Evolutionary conservation across 1,284 basidiomycete genomes (phyloP).

Genomic region (Spongiforma sp.): DNA sequence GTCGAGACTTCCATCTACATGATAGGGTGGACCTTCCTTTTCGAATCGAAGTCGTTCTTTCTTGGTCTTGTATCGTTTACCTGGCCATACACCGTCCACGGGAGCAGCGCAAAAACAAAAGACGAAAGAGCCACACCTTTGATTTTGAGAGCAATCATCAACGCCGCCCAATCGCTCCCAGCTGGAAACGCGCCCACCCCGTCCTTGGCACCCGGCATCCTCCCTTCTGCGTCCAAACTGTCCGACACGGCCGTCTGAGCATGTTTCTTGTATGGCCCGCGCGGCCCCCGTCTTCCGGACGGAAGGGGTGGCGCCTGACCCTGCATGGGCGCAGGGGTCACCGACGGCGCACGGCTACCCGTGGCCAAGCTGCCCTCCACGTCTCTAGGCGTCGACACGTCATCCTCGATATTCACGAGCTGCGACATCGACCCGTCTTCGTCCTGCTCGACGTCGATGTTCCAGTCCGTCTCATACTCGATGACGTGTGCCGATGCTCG

Average conservation of each 20-base stretch:
- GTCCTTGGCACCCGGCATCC: constrained; percentile 75
- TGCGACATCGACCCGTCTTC: constrained; percentile 50
- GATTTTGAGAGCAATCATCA: constrained; percentile 72
- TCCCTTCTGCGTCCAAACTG: constrained; percentile 66
- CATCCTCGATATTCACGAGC: constrained; percentile 40
- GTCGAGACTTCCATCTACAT: constrained; percentile 73
- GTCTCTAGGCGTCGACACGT: constrained; percentile 32
- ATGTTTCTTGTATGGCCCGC: constrained; percentile 55
- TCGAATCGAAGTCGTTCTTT: constrained; percentile 77
- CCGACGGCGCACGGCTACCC: constrained; percentile 27
- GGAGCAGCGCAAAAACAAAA: background rate
- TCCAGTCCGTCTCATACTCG: constrained; percentile 83
- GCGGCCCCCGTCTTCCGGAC: constrained; percentile 40
- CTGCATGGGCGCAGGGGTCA: constrained; percentile 45
- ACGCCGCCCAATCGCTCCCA: constrained; percentile 67
- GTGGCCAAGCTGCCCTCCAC: constrained; percentile 28
- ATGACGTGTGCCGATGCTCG: constrained; percentile 74
- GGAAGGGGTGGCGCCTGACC: constrained; percentile 27
- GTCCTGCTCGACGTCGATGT: constrained; percentile 77
- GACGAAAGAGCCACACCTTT: constrained; percentile 55
- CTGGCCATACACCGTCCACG: constrained; percentile 38
- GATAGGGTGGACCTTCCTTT: constrained; percentile 69
- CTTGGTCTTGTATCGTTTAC: constrained; percentile 78
- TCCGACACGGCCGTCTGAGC: constrained; percentile 49
- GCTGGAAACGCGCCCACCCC: constrained; percentile 73